These are phyloP conservation scores for Penicillium herquei DNA, from an alignment of 495 filamentous ascomycete genomes.

Conservation along the genomic window DNA sequence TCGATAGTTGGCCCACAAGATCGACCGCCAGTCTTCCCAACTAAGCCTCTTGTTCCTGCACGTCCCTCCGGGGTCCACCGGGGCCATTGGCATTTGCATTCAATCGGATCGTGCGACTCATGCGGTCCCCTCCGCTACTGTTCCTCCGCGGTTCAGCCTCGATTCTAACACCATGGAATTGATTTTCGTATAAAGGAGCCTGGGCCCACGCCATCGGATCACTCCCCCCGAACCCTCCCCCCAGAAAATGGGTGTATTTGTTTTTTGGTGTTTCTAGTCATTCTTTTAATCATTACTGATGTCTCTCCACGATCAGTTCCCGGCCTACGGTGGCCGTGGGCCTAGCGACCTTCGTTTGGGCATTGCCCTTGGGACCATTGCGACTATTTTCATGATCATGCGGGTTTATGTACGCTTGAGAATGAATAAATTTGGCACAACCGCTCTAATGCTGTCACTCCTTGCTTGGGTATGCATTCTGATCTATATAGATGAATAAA, in stretches of 20 bases:
- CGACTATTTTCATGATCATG: slow-evolving; percentile 24
- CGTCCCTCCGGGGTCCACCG: slow-evolving; percentile 7
- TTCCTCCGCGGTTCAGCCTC: slow-evolving; percentile 2
- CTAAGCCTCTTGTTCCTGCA: slow-evolving; percentile 15
- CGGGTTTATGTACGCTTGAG: slow-evolving; percentile 25
- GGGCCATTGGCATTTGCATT: slow-evolving; percentile 4
- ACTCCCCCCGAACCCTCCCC: background rate
- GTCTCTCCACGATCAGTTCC: slow-evolving; percentile 12
- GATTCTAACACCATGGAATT: background rate
- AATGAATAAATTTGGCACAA: slow-evolving; percentile 27
- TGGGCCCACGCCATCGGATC: background rate
- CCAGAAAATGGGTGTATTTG: background rate
- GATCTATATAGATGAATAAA: background rate
- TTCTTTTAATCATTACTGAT: slow-evolving; percentile 5
- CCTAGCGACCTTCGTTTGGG: slow-evolving; percentile 22
- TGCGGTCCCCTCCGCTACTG: slow-evolving; percentile 6
- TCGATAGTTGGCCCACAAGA: slow-evolving; percentile 17
- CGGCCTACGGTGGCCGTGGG: slow-evolving; percentile 25
- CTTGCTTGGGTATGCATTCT: slow-evolving; percentile 20
- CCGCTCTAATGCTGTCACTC: slow-evolving; percentile 19
- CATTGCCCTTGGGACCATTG: slow-evolving; percentile 17
- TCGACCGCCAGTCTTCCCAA: slow-evolving; percentile 12
- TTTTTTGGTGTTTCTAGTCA: slow-evolving; percentile 1
- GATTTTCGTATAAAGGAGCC: slow-evolving; percentile 6
- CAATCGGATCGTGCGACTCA: slow-evolving; percentile 6